Evolutionary conservation across 2,329 filamentous ascomycete genomes (phyloP), one percentile per base, ranked within the genome.

Genomic region (Keithomyces neogunnii): DNA sequence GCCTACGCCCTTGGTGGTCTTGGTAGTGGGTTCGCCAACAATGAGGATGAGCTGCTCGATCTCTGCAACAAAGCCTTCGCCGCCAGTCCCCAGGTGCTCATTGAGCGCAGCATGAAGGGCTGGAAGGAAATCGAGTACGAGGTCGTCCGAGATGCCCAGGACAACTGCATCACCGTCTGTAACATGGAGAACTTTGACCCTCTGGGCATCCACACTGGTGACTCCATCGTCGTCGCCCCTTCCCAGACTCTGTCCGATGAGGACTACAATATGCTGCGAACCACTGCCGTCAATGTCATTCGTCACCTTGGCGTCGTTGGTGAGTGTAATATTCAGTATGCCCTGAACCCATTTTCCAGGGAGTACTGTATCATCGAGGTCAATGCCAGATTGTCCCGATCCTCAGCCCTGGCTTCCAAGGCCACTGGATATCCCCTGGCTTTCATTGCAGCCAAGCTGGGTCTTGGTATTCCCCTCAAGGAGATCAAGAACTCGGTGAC

Each of bases 171-270:
- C 67, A 99, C 93, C 5, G 93, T 99, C 55, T 99, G 93, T 71
- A 99, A 99, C 76, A 97, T 99, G 93, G 93, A 99, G 75, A 99
- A 99, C 74, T 99, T 99, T 64, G 93, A 99, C 68, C 93, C 93
- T 51, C 84, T 99, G 1, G 93, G 93, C 62, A 97, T 97, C 56
- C 93, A 97, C 66, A 99, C 93, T 3, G 93, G 93, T 68, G 93
- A 99, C 67, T 97, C 92, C 10, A 96, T 99, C 59, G 93, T 99
- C 49, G 93, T 99, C 45, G 93, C 93, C 7, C 93, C 93, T 40
- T 97, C 92, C 3, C 93, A 97, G 71, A 99, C 93, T 0, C 77
- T 99, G 26, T 96, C 90, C 3, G 92, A 99, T 55, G 90, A 96
- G 67, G 93, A 99, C 70, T 99, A 97, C 77, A 96, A 97, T 72